Evolutionary conservation across 1,284 basidiomycete species (phyloP).

Genomic region (Ceratobasidium sp.): DNA sequence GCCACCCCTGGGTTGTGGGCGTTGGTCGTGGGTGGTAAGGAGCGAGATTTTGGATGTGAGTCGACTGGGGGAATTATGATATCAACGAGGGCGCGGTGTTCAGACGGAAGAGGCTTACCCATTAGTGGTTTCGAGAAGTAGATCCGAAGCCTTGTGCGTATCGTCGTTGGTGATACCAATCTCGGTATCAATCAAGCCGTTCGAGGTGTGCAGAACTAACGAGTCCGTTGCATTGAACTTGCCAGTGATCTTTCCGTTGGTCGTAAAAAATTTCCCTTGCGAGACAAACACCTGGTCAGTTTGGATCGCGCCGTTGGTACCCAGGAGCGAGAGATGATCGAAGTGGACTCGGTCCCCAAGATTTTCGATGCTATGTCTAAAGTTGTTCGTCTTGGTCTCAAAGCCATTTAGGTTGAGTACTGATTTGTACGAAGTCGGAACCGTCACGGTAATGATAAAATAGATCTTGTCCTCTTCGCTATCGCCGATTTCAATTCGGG

Average conservation of each 20-base stretch:
- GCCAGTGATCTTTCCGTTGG: conserved; percentile 35
- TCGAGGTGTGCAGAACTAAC: conserved; percentile 35
- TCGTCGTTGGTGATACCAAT: conserved; percentile 31
- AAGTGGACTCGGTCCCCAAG: conserved; percentile 34
- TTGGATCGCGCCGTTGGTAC: conserved; percentile 26
- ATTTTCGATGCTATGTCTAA: conserved; percentile 35
- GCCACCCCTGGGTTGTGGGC: conserved; percentile 35
- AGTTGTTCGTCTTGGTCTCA: conserved; percentile 35
- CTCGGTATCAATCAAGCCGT: conserved; percentile 35
- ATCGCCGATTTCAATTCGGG: not conserved
- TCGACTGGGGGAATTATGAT: not conserved
- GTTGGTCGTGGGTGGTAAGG: conserved; percentile 31
- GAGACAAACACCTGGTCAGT: conserved; percentile 2
- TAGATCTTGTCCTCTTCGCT: not conserved
- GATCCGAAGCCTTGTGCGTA: conserved; percentile 26
- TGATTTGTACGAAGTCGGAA: conserved; percentile 25
- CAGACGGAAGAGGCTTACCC: not conserved
- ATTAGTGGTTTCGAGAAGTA: not conserved
- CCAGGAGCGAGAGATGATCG: conserved; percentile 22
- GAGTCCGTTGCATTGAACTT: conserved; percentile 28
- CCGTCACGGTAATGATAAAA: conserved; percentile 35
- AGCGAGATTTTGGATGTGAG: conserved; percentile 13
- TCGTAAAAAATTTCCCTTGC: conserved; percentile 33
- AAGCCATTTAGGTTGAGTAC: conserved; percentile 22
- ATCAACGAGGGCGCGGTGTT: not conserved